Percentiles rank a stretch among this genome's conserved stretches.
Conservation (phyloP, 2,329 filamentous ascomycete genomes). For the Aspergillus sergii region DNA sequence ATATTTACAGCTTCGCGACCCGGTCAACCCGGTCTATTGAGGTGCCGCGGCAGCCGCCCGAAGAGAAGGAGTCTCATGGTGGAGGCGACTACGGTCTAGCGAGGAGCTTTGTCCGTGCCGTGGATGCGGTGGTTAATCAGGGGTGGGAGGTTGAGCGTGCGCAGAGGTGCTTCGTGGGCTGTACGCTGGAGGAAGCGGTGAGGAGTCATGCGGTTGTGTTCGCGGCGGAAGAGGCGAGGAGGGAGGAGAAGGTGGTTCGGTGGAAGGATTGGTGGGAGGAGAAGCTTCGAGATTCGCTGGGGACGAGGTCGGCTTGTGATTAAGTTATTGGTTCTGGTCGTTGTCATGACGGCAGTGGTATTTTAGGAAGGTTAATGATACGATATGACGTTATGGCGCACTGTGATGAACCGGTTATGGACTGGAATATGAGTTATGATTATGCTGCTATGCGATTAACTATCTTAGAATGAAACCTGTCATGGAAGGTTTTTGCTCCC, state of each 20-base stretch:
- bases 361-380: neutral
- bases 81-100: slow-evolving; percentile 81
- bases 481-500: neutral
- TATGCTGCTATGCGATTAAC: slow-evolving; percentile 7
- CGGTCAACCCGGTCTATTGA: slow-evolving; percentile 56
- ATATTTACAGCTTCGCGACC: slow-evolving; percentile 70
- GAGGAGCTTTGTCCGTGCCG: slow-evolving; percentile 78
- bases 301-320: slow-evolving; percentile 9
- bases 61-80: slow-evolving; percentile 64
- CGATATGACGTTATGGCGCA: slow-evolving; percentile 2
- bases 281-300: slow-evolving; percentile 44
- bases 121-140: slow-evolving; percentile 75
- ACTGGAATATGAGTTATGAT: slow-evolving; percentile 3
- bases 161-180: slow-evolving; percentile 76
- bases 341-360: neutral
- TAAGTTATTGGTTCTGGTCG: neutral
- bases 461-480: neutral
- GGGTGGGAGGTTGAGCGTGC: slow-evolving; percentile 68
- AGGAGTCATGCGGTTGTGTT: slow-evolving; percentile 91
- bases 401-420: slow-evolving; percentile 3
- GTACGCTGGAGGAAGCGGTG: slow-evolving; percentile 83
- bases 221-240: slow-evolving; percentile 85
- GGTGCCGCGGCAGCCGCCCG: slow-evolving; percentile 61
- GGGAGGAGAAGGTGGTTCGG: slow-evolving; percentile 67
- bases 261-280: slow-evolving; percentile 76